phyloP scores from a whole-genome alignment of 345 rosid species.

The Salix dunnii region DNA sequence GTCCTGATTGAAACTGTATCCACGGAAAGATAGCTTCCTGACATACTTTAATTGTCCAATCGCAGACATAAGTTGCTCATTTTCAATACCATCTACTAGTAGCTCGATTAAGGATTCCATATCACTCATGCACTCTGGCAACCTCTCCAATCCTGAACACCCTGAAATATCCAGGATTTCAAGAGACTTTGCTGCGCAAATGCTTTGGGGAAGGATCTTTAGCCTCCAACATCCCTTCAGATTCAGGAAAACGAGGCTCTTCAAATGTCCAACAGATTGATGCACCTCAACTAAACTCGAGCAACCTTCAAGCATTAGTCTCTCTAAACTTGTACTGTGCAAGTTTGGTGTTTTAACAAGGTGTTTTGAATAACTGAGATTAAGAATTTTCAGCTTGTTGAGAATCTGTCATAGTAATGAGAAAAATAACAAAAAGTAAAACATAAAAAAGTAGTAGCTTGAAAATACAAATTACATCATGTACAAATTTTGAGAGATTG shows the following conservation, averaged over 20 bases:
- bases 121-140: not conserved
- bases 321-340: not conserved
- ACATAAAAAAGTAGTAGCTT: not conserved
- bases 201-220: no score
- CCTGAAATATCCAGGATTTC: not conserved
- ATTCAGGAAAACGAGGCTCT: no score
- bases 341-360: constrained; percentile 1
- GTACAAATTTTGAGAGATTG: no score
- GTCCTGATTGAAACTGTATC: not conserved
- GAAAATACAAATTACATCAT: not conserved
- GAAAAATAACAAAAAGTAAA: no score
- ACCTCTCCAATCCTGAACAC: not conserved
- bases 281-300: not conserved
- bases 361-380: no score
- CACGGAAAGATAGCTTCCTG: not conserved
- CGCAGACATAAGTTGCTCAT: not conserved
- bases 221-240: no score
- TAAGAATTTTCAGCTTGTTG: no score
- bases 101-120: not conserved
- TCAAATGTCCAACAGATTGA: not conserved
- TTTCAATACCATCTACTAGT: not conserved
- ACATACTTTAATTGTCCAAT: not conserved
- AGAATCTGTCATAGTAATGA: no score
- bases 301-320: not conserved
- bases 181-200: not conserved